Evolutionary conservation across 2,329 filamentous ascomycete species (phyloP), one percentile per base, ranked within the genome.

Genomic region (Neoscytalidium dimidiatum): DNA sequence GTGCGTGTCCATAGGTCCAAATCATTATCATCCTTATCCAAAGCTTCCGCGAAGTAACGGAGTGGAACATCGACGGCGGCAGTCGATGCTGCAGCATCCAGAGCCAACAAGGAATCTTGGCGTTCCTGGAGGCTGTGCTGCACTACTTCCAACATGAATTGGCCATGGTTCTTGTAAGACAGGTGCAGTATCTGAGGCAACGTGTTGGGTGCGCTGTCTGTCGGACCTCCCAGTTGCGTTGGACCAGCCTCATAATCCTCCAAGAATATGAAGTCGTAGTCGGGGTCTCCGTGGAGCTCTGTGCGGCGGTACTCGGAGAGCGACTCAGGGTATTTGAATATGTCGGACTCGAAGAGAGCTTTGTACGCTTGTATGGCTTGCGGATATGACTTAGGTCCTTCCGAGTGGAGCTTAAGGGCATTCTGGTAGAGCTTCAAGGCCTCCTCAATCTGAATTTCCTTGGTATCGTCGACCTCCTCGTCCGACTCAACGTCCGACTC

Each of bases 361-460:
- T 90, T 84, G 79, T 99, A 99, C 51, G 95, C 94, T 60, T 89
- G 85, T 48, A 86, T 84, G 21, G 96, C 94, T 73, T 92, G 88
- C 53, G 87, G 79, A 75, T 92, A 95, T 62, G 88, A 91, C 19
- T 81, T 81, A 0, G 91, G 88, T 1, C 95, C 94, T 78, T 96
- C 92, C 1, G 94, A 90, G 75, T 99, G 95, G 69, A 94, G 88
- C 77, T 94, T 97, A 65, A 99, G 82, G 52, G 95, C 95, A 71
- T 85, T 90, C 74, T 98, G 94, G 75, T 97, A 99, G 38, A 94
- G 86, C 79, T 97, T 98, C 67, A 99, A 83, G 53, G 95, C 94
- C 80, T 99, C 95, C 73, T 99, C 95, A 73, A 98, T 94, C 84
- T 97, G 94, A 61, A 99, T 88, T 78, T 98, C 94, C 76, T 94